phyloP scores from a whole-genome alignment of 2,329 filamentous ascomycete species.

The Ascosphaera pollenicola region DNA sequence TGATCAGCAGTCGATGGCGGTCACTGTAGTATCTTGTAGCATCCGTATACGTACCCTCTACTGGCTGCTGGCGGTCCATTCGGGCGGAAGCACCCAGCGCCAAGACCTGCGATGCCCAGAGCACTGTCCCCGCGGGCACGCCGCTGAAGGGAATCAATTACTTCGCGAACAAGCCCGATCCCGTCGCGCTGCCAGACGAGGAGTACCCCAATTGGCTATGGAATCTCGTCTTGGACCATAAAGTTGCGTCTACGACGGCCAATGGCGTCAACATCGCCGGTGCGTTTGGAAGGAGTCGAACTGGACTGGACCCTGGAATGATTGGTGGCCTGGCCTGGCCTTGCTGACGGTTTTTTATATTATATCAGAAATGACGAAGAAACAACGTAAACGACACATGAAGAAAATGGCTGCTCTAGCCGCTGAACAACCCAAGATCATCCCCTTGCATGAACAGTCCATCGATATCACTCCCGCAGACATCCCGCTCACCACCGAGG shows the following conservation, averaged over 20 bases:
- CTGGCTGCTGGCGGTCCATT: too few species aligned
- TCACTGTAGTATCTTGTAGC: too few species aligned
- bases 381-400: slow-evolving; percentile 23
- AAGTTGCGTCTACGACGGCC: slow-evolving; percentile 12
- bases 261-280: slow-evolving; percentile 8
- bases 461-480: slow-evolving; percentile 21
- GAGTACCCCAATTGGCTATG: slow-evolving; percentile 28
- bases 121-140: slow-evolving; percentile 19
- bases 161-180: slow-evolving; percentile 23
- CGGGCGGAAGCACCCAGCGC: slow-evolving; percentile 11
- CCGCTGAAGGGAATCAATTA: slow-evolving; percentile 22
- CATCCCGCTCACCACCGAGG: slow-evolving; percentile 10
- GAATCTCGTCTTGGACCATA: slow-evolving; percentile 17
- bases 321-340: too few species aligned
- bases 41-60: too few species aligned
- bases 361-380: slow-evolving; percentile 22
- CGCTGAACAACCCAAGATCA: slow-evolving; percentile 16
- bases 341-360: slow-evolving; percentile 2
- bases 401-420: slow-evolving; percentile 23
- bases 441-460: slow-evolving; percentile 24
- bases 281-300: not conserved
- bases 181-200: slow-evolving; percentile 22
- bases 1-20: too few species aligned
- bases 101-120: slow-evolving; percentile 12
- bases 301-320: not conserved